These are phyloP conservation scores for Vigna angularis DNA, from an alignment of 306 rosid genomes.

Conservation along the genomic window DNA sequence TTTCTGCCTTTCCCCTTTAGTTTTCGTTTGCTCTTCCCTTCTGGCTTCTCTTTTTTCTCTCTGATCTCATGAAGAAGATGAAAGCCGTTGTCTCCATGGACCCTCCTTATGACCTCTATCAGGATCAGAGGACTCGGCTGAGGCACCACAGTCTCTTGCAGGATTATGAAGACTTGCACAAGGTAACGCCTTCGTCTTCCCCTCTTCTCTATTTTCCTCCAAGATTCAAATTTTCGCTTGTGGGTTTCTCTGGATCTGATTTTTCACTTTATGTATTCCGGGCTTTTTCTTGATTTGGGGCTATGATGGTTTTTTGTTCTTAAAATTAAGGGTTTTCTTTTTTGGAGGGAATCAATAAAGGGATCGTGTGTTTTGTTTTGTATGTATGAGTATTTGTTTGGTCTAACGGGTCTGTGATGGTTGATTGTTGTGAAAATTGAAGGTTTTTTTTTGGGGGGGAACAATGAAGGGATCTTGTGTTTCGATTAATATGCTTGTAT, in stretches of 20 bases:
- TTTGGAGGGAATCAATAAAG: not conserved
- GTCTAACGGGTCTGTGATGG: slow-evolving; percentile 16
- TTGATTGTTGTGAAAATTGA: slow-evolving; percentile 14
- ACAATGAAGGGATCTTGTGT: slow-evolving; percentile 36
- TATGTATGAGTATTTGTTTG: slow-evolving; percentile 4
- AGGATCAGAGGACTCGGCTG: slow-evolving; percentile 63
- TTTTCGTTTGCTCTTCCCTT: slow-evolving; percentile 35
- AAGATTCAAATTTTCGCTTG: slow-evolving; percentile 29
- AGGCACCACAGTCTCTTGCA: slow-evolving; percentile 89
- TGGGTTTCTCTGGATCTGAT: slow-evolving; percentile 61
- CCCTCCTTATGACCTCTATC: slow-evolving; percentile 48
- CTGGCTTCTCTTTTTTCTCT: slow-evolving; percentile 42
- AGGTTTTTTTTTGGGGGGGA: slow-evolving; percentile 9
- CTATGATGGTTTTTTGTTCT: slow-evolving; percentile 5
- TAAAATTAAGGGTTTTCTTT: slow-evolving; percentile 6
- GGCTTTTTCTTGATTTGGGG: slow-evolving; percentile 44
- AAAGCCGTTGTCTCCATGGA: slow-evolving; percentile 62
- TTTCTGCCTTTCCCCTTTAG: slow-evolving; percentile 18
- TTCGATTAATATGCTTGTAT: not conserved
- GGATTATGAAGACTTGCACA: slow-evolving; percentile 76
- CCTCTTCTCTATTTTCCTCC: slow-evolving; percentile 7
- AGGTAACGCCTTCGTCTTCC: slow-evolving; percentile 52
- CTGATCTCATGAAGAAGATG: slow-evolving; percentile 82
- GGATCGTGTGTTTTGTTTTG: slow-evolving; percentile 36
- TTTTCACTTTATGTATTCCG: slow-evolving; percentile 37